A percentile compares a stretch with the other conserved stretches of the same genome.
Evolutionary conservation across 805 yeast species (phyloP).

Genomic region (Zygotorulaspora florentina): DNA sequence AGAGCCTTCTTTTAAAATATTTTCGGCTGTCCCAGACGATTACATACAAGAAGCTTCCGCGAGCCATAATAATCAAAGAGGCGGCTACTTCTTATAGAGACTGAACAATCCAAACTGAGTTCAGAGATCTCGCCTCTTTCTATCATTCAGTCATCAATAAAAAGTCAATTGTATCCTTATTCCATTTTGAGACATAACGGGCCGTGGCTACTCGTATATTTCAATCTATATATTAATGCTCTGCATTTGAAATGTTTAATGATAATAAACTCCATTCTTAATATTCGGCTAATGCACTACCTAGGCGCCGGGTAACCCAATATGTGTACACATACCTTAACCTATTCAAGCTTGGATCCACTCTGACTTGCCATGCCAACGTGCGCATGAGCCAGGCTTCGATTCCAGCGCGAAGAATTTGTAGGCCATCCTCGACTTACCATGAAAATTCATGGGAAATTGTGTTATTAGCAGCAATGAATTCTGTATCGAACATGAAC

Average conservation of each 20-base stretch:
- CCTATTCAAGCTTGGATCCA: too few relatives aligned
- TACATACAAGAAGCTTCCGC: conserved; percentile 32
- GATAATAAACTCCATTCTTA: conserved; percentile 2
- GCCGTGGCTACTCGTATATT: not conserved
- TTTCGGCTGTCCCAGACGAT: conserved; percentile 93
- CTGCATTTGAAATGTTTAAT: conserved; percentile 5
- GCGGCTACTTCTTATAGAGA: conserved; percentile 34
- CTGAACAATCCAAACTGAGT: not conserved
- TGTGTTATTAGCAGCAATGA: too few relatives aligned
- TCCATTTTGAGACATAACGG: conserved; percentile 1
- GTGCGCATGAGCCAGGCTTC: too few relatives aligned
- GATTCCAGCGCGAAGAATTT: too few relatives aligned
- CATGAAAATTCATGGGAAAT: too few relatives aligned
- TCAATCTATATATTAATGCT: conserved; percentile 2
- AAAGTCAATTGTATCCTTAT: conserved; percentile 1
- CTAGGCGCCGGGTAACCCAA: too few relatives aligned
- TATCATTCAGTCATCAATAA: not conserved
- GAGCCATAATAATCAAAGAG: conserved; percentile 31
- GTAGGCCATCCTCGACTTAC: too few relatives aligned
- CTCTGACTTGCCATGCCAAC: too few relatives aligned
- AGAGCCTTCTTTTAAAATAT: conserved; percentile 87
- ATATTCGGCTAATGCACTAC: not conserved
- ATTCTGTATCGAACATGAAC: too few relatives aligned
- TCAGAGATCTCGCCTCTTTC: too few relatives aligned
- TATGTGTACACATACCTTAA: too few relatives aligned